These are phyloP conservation scores for Simplicillium sp. DNA, from an alignment of 2,329 filamentous ascomycete species.

Conservation along the genomic window DNA sequence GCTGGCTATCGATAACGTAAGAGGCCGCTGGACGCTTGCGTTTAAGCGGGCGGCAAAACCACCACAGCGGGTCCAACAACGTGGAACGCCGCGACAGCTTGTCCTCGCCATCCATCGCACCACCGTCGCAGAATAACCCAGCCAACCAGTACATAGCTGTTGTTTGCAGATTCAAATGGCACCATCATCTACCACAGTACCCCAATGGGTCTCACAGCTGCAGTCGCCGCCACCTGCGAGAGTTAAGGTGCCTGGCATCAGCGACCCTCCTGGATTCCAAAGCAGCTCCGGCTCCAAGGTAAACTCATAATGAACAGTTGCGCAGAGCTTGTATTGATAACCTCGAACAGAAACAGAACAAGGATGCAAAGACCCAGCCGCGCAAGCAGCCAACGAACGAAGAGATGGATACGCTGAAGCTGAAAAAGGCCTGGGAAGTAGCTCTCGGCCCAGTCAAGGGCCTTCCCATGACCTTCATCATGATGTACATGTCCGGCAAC, in stretches of 20 bases:
- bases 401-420: conserved; percentile 90
- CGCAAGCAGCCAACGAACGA: conserved; percentile 63
- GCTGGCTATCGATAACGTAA: conserved; percentile 5
- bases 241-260: conserved; percentile 57
- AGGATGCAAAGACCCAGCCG: conserved; percentile 36
- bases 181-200: conserved; percentile 32
- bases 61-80: not conserved
- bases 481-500: conserved; percentile 99
- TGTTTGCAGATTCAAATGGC: conserved; percentile 10
- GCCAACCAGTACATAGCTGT: too few relatives aligned
- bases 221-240: conserved; percentile 58
- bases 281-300: conserved; percentile 50
- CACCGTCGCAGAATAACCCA: not conserved
- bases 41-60: conserved; percentile 4
- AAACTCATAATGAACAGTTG: conserved; percentile 8
- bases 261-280: conserved; percentile 80
- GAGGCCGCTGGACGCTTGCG: conserved; percentile 1
- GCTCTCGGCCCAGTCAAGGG: conserved; percentile 88
- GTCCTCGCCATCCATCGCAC: not conserved
- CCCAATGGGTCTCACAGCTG: conserved; percentile 78
- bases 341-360: conserved; percentile 37
- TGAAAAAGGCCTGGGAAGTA: conserved; percentile 98
- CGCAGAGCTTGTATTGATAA: conserved; percentile 3
- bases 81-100: not conserved
- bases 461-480: conserved; percentile 95